A percentile compares a stretch with the other conserved stretches of the same genome.
These are phyloP conservation scores for Tolypocladium inflatum DNA, from an alignment of 2,329 filamentous ascomycete genomes.

Conservation along the genomic window DNA sequence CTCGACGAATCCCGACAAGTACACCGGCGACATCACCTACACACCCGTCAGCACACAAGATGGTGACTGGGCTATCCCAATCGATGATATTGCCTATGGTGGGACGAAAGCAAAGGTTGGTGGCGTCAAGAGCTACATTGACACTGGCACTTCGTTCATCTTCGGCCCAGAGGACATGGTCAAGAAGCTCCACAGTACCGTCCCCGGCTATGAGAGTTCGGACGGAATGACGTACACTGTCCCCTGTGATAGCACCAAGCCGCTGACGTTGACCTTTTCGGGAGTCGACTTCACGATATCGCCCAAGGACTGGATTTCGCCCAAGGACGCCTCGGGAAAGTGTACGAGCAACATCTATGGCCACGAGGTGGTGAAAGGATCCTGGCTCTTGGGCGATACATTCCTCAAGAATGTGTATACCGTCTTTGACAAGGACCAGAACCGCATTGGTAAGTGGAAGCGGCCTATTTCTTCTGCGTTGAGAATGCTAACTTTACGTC, in stretches of 20 bases:
- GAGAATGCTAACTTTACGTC: not conserved
- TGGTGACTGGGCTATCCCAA: constrained; percentile 62
- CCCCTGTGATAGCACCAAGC: constrained; percentile 58
- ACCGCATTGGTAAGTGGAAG: constrained; percentile 45
- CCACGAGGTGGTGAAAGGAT: constrained; percentile 51
- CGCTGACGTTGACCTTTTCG: constrained; percentile 58
- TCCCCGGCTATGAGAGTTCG: constrained; percentile 50
- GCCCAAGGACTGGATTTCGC: constrained; percentile 60
- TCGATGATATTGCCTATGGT: constrained; percentile 57
- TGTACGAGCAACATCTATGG: constrained; percentile 70
- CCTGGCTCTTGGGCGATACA: constrained; percentile 77
- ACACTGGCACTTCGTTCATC: constrained; percentile 75
- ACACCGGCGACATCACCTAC: constrained; percentile 60
- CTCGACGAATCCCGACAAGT: constrained; percentile 55
- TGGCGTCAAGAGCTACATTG: constrained; percentile 58
- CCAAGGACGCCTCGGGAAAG: constrained; percentile 29
- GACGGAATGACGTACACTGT: constrained; percentile 58
- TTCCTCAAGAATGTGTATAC: constrained; percentile 88
- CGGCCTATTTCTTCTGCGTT: not conserved
- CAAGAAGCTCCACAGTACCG: constrained; percentile 53
- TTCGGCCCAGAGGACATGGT: constrained; percentile 63
- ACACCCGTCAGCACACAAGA: constrained; percentile 37
- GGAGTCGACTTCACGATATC: constrained; percentile 58
- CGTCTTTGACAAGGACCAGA: constrained; percentile 69
- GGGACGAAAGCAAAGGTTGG: constrained; percentile 49